These are phyloP conservation scores for Erythrophleum ivorense DNA, from an alignment of 331 rosid species.

Conservation along the genomic window DNA sequence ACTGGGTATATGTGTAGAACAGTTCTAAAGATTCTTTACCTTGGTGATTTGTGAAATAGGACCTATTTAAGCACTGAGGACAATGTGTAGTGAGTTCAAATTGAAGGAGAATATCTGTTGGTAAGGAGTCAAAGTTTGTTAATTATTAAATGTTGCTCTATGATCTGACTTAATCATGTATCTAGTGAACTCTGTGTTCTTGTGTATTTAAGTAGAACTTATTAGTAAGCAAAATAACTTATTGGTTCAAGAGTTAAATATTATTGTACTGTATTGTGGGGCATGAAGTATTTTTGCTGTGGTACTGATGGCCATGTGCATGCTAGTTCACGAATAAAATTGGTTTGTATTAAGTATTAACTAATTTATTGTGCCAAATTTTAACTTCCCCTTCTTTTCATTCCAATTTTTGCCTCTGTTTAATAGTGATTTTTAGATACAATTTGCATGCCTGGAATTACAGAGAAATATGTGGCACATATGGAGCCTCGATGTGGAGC, in stretches of 20 bases:
- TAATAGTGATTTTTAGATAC: not conserved
- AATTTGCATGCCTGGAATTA: slow-evolving; percentile 26
- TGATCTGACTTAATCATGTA: not conserved
- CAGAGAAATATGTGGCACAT: slow-evolving; percentile 84
- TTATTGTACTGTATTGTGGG: slow-evolving; percentile 3
- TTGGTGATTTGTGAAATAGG: slow-evolving; percentile 5
- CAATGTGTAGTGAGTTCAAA: slow-evolving; percentile 22
- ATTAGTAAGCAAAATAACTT: not conserved
- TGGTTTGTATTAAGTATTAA: not conserved
- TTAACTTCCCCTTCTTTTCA: not conserved
- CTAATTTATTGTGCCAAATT: slow-evolving; percentile 1
- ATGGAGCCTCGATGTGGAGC: slow-evolving; percentile 63
- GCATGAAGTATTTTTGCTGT: slow-evolving; percentile 14
- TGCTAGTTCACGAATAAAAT: slow-evolving; percentile 24
- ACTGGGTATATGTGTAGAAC: slow-evolving; percentile 25
- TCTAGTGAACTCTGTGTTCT: slow-evolving; percentile 16
- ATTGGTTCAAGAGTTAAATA: not conserved
- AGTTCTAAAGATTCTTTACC: slow-evolving; percentile 12
- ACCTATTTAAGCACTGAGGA: slow-evolving; percentile 13
- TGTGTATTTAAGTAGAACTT: slow-evolving; percentile 25
- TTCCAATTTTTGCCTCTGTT: not conserved
- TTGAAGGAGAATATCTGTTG: slow-evolving; percentile 18
- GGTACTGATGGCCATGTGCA: slow-evolving; percentile 1
- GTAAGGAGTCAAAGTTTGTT: slow-evolving; percentile 6
- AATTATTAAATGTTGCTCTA: slow-evolving; percentile 2